Percentiles rank a stretch among this genome's conserved stretches.
Conservation (phyloP, 1,284 basidiomycete genomes). For the Trametes polyzona region DNA sequence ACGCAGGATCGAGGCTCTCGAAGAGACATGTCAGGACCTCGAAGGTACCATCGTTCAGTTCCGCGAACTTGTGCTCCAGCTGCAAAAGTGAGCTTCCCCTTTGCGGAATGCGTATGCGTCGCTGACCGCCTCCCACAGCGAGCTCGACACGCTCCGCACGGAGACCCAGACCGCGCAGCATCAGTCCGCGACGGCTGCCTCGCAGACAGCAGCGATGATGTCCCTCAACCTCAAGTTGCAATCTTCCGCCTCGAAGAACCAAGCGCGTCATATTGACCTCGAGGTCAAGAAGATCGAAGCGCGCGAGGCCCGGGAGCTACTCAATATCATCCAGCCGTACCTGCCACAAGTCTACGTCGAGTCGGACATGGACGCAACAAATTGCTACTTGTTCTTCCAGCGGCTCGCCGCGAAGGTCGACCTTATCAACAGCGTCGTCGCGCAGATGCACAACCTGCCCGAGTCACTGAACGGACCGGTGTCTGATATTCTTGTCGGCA, state of each 20-base stretch:
- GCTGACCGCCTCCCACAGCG: constrained; percentile 49
- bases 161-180: constrained; percentile 85
- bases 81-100: constrained; percentile 69
- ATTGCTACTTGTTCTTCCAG: constrained; percentile 90
- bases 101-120: not conserved
- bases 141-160: constrained; percentile 80
- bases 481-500: constrained; percentile 82
- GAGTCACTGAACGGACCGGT: constrained; percentile 81
- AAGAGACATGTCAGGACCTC: constrained; percentile 82
- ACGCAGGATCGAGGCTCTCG: constrained; percentile 67
- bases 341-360: constrained; percentile 52
- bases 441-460: constrained; percentile 81
- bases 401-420: constrained; percentile 85
- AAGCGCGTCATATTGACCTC: constrained; percentile 85
- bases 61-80: constrained; percentile 82
- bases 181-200: constrained; percentile 75
- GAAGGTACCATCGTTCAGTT: constrained; percentile 90
- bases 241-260: constrained; percentile 86
- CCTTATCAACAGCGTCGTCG: constrained; percentile 80
- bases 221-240: constrained; percentile 93
- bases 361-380: constrained; percentile 84
- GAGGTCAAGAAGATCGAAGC: constrained; percentile 87
- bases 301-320: constrained; percentile 76
- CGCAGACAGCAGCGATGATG: constrained; percentile 84
- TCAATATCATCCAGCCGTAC: constrained; percentile 62